Base-by-base conservation (phyloP, 2,329 filamentous ascomycete species). In the Plectosphaerella plurivora region DNA sequence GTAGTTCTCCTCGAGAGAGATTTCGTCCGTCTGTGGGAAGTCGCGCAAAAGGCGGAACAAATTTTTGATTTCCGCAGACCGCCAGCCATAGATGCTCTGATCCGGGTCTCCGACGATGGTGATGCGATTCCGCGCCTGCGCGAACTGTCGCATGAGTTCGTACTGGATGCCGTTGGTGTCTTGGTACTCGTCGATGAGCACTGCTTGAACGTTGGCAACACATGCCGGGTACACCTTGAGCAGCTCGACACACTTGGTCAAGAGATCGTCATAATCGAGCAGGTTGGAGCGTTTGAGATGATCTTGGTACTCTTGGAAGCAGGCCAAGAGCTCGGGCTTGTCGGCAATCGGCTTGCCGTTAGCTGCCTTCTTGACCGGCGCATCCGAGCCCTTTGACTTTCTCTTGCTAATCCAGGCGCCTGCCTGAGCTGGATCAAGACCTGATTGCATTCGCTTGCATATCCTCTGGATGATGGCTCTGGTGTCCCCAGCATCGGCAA, bases 71-170 rank as follows among this genome's bases (percentile, higher is more conserved):
- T 99, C 93, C 10, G 94, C 93, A 8, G 91, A 92, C 18, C 93
- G 86, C 78, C 95, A 99, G 18, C 93, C 90, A 66, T 97, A 99
- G 53, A 99, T 99, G 66, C 92, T 97, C 69, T 99, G 93, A 66
- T 99, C 94, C 0, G 94, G 93, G 65, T 99, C 93, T 35, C 93
- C 94, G 5, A 99, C 94, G 54, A 97, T 89, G 1, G 93, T 97
- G 59, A 97, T 93, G n/a, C 84, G 81, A 52, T 83, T 81, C 44
- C 80, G 78, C 20, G 77, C 73, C 55, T 90, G 84, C 2, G 92
- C 90, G 61, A 99, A 86, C 1, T 96, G 78, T 57, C 82, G 87
- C 91, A 97, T 97, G 42, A 99, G 74, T 60, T 97, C 91, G 63
- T 96, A 97, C 68, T 99, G 93, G 5, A 97, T 86, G 18, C 90